Evolutionary conservation across 148 eudicot species (phyloP), one percentile per base, ranked within the genome.

Genomic region (Diospyros kaki): DNA sequence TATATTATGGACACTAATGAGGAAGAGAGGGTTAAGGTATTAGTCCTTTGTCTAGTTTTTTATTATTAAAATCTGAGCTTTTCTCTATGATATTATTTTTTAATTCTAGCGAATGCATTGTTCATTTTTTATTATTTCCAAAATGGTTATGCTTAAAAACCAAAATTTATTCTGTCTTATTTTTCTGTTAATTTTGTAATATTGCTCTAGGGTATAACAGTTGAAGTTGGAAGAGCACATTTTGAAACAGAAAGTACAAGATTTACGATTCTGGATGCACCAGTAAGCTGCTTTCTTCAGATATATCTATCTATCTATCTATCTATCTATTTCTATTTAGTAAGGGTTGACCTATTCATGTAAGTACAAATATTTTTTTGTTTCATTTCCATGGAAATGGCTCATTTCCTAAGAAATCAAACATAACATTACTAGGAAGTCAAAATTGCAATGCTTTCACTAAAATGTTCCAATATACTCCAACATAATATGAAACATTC

Each of bases 1-100:
- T 96, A 88, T 73, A 93, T 96, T 69, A 96, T 96, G 99, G 99
- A 96, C 78, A 96, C 98, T 52, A 93, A 96, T 79, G 99, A 93
- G 81, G 99, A 96, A 79, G 99, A 96, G 81, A 89, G 99, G 71
- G 83, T 71, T 9, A 96, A 93, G 98, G 99, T 93, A 81, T 62
- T 68, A 28, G 28, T 48, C 71, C 54, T 66, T 76, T 51, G 45
- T 75, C 15, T 74, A 52, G 55, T 70, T 69, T 55, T 68, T 17
- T 69, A 54, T 58, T 55, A 15, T 72, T 4, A 18, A 67, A 56
- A 2, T 59, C 6, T 3, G 41, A 3, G 28, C 64, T 28, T 60
- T 17, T 28, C 28, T 28, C 28, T 28, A 28, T 28, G 28, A 28
- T 28, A 28, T 28, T 28, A 28, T 28, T 28, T 28, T 28, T 28